A percentile compares a stretch with the other conserved stretches of the same genome.
phyloP scores from a whole-genome alignment of 2,329 filamentous ascomycete species.

The Fusarium praegraminearum region DNA sequence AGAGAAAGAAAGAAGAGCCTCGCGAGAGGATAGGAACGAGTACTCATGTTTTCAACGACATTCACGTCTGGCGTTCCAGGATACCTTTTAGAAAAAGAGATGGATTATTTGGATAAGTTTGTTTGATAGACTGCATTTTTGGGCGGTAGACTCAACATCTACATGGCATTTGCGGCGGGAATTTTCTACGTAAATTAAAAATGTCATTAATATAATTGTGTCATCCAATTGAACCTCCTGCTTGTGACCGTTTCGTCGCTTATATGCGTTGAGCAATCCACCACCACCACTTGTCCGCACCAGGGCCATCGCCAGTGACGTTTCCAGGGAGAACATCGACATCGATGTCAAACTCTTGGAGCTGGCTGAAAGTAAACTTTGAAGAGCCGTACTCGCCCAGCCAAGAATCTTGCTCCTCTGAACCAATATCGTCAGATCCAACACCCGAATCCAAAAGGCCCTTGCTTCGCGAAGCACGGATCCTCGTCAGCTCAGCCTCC shows the following conservation, averaged over 20 bases:
- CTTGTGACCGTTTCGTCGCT: background rate
- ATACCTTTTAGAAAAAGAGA: conserved; percentile 40
- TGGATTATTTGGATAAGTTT: conserved; percentile 27
- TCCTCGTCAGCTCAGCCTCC: conserved; percentile 83
- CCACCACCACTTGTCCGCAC: conserved; percentile 86
- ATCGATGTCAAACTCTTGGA: conserved; percentile 84
- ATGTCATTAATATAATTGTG: conserved; percentile 45
- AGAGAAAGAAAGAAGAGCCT: conserved; percentile 28
- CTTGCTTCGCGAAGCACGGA: conserved; percentile 81
- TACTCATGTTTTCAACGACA: conserved; percentile 52
- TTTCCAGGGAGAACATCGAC: conserved; percentile 84
- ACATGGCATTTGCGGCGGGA: conserved; percentile 45
- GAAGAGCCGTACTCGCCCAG: conserved; percentile 83
- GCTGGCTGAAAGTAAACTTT: conserved; percentile 81
- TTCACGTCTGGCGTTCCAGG: conserved; percentile 50
- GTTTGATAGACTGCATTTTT: conserved; percentile 40
- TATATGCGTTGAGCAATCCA: conserved; percentile 80
- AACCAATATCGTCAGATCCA: conserved; percentile 70
- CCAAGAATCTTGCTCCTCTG: conserved; percentile 84
- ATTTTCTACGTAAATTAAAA: conserved; percentile 40
- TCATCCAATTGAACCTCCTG: conserved; percentile 4
- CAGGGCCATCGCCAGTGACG: conserved; percentile 73
- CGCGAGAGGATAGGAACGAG: conserved; percentile 46
- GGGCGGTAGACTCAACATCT: conserved; percentile 59
- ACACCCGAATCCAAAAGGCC: conserved; percentile 85